phyloP scores from a whole-genome alignment of 139 green algal genomes.

The Chlorella ohadii region DNA sequence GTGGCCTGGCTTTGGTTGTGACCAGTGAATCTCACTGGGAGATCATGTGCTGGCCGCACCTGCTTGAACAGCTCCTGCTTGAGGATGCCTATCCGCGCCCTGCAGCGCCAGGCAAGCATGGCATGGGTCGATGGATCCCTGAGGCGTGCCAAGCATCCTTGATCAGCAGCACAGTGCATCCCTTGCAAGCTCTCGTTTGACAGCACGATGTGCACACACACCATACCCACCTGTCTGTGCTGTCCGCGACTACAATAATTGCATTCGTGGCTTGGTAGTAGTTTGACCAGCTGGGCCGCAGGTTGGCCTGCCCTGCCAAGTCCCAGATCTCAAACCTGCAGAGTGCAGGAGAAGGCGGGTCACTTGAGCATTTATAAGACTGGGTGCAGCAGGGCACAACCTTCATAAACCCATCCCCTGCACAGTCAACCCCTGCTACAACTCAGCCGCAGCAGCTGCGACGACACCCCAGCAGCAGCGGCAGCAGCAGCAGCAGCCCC shows the following conservation, averaged over 20 bases:
- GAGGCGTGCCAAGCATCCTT: no score
- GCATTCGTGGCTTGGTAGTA: conserved; percentile 91
- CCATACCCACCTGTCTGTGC: conserved; percentile 68
- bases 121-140: no score
- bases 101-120: not conserved
- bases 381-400: not conserved
- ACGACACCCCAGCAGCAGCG: conserved; percentile 68
- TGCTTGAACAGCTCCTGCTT: conserved; percentile 83
- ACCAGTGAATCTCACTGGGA: no score
- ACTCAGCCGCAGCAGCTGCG: not conserved
- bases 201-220: no score
- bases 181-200: no score
- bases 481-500: conserved; percentile 32
- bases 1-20: no score
- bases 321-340: conserved; percentile 50
- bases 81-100: conserved; percentile 75
- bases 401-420: no score
- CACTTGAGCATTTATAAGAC: not conserved
- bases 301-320: conserved; percentile 87
- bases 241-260: conserved; percentile 86
- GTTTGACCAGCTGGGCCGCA: conserved; percentile 87
- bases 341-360: not conserved
- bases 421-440: no score
- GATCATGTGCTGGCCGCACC: no score
- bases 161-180: no score